phyloP scores from a whole-genome alignment of 2,329 filamentous ascomycete genomes.

The Colletotrichum sp. region DNA sequence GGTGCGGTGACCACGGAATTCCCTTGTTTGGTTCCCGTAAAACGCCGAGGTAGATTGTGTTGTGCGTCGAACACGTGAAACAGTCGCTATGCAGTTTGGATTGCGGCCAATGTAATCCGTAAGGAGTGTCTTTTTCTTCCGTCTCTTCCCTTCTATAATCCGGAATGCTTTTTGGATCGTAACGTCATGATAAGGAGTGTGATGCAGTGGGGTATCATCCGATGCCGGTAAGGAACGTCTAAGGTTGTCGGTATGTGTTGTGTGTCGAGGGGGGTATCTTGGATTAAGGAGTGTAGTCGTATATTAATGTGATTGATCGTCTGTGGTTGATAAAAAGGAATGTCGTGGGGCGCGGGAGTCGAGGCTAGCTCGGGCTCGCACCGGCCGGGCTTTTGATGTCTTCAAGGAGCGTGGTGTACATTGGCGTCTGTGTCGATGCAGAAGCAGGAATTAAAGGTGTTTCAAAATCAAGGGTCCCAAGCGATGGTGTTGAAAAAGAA shows the following conservation, averaged over 20 bases:
- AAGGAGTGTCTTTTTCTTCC: constrained; percentile 20
- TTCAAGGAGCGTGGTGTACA: constrained; percentile 38
- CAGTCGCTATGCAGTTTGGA: constrained; percentile 63
- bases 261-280: constrained; percentile 32
- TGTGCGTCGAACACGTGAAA: constrained; percentile 34
- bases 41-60: constrained; percentile 8
- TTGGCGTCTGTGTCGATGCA: constrained; percentile 35
- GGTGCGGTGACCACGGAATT: neutral
- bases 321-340: constrained; percentile 38
- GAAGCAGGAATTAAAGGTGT: constrained; percentile 30
- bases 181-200: constrained; percentile 38
- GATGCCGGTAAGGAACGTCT: constrained; percentile 20
- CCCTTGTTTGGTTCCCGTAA: neutral
- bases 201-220: constrained; percentile 33
- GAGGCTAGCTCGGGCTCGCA: constrained; percentile 28
- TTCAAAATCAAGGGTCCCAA: constrained; percentile 23
- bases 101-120: constrained; percentile 30
- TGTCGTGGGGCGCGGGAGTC: constrained; percentile 30
- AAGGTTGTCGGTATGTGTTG: neutral
- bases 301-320: constrained; percentile 6
- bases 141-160: neutral
- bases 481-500: constrained; percentile 23
- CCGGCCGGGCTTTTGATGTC: constrained; percentile 24
- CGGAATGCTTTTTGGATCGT: constrained; percentile 30
- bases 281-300: constrained; percentile 34